A percentile compares a stretch with the other conserved stretches of the same genome.
These are phyloP conservation scores for Chamaenerion angustifolium DNA, from an alignment of 345 rosid genomes.

Conservation along the genomic window DNA sequence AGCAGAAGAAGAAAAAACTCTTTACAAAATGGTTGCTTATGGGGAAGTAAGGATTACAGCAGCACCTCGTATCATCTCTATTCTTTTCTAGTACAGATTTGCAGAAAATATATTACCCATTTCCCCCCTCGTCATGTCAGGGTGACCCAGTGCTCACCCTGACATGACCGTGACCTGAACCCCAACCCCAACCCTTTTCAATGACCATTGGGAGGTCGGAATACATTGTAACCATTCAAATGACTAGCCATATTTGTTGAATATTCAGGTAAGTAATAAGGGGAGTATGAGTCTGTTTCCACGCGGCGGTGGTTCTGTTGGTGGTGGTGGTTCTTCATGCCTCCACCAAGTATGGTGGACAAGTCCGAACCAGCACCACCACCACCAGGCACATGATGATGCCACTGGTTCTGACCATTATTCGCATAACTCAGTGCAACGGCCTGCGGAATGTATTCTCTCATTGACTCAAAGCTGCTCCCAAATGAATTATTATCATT, in stretches of 20 bases:
- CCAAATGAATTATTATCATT: slow-evolving; percentile 14
- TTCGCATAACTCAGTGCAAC: slow-evolving; percentile 25
- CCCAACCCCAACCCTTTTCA: slow-evolving; percentile 19
- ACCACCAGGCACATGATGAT: not conserved
- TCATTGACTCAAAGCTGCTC: slow-evolving; percentile 20
- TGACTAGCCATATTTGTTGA: slow-evolving; percentile 40
- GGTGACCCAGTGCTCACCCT: too few species aligned
- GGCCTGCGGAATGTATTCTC: slow-evolving; percentile 42
- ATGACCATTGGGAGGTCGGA: slow-evolving; percentile 63
- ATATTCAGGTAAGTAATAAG: slow-evolving; percentile 30
- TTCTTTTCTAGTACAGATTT: too few species aligned
- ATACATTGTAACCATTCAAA: slow-evolving; percentile 43
- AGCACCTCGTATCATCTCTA: too few species aligned
- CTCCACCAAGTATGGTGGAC: slow-evolving; percentile 16
- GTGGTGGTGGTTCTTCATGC: not conserved
- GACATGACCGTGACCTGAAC: too few species aligned
- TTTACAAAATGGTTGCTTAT: too few species aligned
- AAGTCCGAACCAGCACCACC: slow-evolving; percentile 35
- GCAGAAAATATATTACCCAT: too few species aligned
- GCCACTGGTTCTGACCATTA: slow-evolving; percentile 46
- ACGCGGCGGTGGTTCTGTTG: not conserved
- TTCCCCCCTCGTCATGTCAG: too few species aligned
- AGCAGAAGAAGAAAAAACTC: too few species aligned
- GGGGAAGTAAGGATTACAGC: too few species aligned
- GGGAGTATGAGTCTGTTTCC: slow-evolving; percentile 1